Conservation (phyloP, 176 grass and related monocot genomes). For the Eragrostis nindensis region DNA sequence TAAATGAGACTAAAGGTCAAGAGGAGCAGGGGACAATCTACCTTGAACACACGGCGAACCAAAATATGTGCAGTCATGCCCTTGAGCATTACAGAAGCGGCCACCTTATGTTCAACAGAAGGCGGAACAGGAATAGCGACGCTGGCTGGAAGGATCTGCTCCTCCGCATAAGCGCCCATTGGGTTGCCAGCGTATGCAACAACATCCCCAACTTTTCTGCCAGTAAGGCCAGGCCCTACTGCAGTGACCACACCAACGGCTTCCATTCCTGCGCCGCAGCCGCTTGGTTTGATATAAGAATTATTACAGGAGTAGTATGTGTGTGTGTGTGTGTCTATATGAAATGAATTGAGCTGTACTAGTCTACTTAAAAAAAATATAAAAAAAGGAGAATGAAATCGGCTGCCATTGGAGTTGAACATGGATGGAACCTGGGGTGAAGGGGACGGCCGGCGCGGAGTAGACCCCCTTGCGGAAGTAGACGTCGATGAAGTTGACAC, state of each 20-base stretch:
- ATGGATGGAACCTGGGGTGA: conserved; percentile 42
- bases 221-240: conserved; percentile 81
- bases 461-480: conserved; percentile 82
- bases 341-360: neutral
- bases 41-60: conserved; percentile 66
- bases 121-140: conserved; percentile 63
- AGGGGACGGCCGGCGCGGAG: conserved; percentile 41
- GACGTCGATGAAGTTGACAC: conserved; percentile 89
- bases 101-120: conserved; percentile 63
- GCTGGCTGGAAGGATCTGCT: conserved; percentile 81
- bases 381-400: neutral
- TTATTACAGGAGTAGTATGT: neutral
- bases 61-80: conserved; percentile 87
- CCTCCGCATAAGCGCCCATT: conserved; percentile 84
- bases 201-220: conserved; percentile 75
- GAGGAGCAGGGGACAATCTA: neutral
- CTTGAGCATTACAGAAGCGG: conserved; percentile 80
- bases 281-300: neutral
- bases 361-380: too few species aligned
- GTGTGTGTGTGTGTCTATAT: neutral
- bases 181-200: conserved; percentile 83
- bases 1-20: neutral
- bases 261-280: conserved; percentile 92
- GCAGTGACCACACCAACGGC: conserved; percentile 87
- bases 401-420: neutral